Evolutionary conservation across 2,329 filamentous ascomycete genomes (phyloP), one percentile per base, ranked within the genome.

Genomic region (Achaetomium macrosporum): DNA sequence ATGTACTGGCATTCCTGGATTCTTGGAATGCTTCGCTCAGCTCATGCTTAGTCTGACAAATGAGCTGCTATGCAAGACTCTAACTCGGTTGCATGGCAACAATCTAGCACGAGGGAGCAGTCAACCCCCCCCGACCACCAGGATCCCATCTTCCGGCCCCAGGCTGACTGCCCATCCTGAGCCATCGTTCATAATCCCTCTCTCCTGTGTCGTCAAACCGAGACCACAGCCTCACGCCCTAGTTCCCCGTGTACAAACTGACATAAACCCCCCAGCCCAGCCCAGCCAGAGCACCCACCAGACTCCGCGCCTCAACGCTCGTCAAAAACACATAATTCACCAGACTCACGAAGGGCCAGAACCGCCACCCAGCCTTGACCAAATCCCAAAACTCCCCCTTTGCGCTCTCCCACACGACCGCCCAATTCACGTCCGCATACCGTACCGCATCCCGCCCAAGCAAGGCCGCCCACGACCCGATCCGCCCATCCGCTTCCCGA

Each of bases 231-330:
- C 7, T 19, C n/a, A 11, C 19, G 8, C 6, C 16, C 45, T 41
- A 59, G 35, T 58, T 63, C 60, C 69, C 73, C 36, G 74, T 75
- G 57, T 79, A 68, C 62, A 89, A 68, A 64, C 83, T 87, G 65
- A 89, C 69, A 66, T 87, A 89, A 43, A 89, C 72, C 0, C 83
- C 82, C 87, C 87, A 90, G 10, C 73, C 76, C 29, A 90, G 73
- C 8, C 86, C 86, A 20, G 84, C 85, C 42, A 85, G 68, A 63
- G 81, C 81, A 1, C 81, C 85, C 60, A 88, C 78, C 19, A 89
- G 70, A 42, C 84, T 82, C 48, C 86, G 73, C 50, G 78, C 76
- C 64, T 87, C 77, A 3, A 88, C 77, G 35, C 81, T 85, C 53
- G 84, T 75, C 53, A 88, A 73, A 17, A 78, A 68, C 3, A 81